Evolutionary conservation across 495 filamentous ascomycete species (phyloP), one percentile per base, ranked within the genome.

Genomic region (Talaromyces proteolyticus): DNA sequence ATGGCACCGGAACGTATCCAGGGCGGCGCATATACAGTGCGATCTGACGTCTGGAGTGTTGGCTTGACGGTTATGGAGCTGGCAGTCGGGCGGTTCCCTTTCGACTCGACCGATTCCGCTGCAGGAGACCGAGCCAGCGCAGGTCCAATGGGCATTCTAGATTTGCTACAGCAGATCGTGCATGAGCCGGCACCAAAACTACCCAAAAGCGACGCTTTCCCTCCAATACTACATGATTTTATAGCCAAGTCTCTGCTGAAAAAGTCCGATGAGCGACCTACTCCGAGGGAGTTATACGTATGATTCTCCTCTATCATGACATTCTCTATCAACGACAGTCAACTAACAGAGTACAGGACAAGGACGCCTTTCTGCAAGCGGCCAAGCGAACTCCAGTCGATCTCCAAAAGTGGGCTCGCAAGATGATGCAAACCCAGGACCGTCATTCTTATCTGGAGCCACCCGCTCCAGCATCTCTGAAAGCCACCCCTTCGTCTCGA

Each of bases 1-100:
- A 98, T 98, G 93, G 93, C 93, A 0, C 93, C 93, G 0, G 93
- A 98, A 68, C 84, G 93, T 62, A 98, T 98, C 53, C 89, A 96
- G 61, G 93, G 93, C 24, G 88, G 91, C 46, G 88, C 89, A 53
- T 98, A 98, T 67, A 95, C 92, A 0, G 92, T 98, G 55, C 96
- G 96, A 65, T 96, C 91, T 3, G 93, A 98, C 57, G 93, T 98
- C 3, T 98, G 93, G 93, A 95, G 89, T 78, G 89, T 97, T 55
- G 93, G 94, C n/a, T 70, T 98, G 50, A 86, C 85, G 3, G 80
- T 98, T 49, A 95, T 97, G 88, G 94, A 98, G 67, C 66, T 98
- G 54, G 93, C 93, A 12, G 96, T 97, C 57, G 93, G 91, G 46
- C 85, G 91, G 55, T 98, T 98, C 59, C 93, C 93, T 7, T 98